Percentiles rank a stretch among this genome's conserved stretches.
phyloP scores from a whole-genome alignment of 805 yeast genomes.

The Candida endomychidarum region DNA sequence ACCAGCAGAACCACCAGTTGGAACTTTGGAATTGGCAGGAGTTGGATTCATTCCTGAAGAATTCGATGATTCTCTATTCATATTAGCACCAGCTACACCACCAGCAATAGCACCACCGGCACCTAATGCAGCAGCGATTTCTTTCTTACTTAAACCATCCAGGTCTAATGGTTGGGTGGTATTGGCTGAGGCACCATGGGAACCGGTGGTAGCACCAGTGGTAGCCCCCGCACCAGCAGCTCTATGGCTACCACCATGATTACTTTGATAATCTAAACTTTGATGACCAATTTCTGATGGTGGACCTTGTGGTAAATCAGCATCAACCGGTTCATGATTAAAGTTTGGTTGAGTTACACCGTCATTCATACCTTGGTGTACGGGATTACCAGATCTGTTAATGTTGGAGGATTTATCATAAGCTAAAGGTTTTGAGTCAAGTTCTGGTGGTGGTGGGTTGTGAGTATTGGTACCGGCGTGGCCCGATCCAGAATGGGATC shows the following conservation, averaged over 20 bases:
- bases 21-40: slow-evolving; percentile 8
- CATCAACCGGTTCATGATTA: neutral
- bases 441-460: slow-evolving; percentile 3
- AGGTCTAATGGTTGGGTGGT: slow-evolving; percentile 6
- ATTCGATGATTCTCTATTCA: slow-evolving; percentile 2
- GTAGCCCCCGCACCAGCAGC: slow-evolving; percentile 15
- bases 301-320: slow-evolving; percentile 1
- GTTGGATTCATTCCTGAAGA: slow-evolving; percentile 5
- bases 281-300: slow-evolving; percentile 5
- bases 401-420: neutral
- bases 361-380: neutral
- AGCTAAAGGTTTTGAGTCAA: neutral
- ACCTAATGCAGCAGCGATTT: neutral
- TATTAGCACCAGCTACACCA: neutral
- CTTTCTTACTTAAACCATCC: slow-evolving; percentile 2
- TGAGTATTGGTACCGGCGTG: neutral
- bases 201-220: slow-evolving; percentile 8
- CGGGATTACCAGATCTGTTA: neutral
- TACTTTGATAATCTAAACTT: slow-evolving; percentile 1
- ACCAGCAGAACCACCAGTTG: slow-evolving; percentile 6
- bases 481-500: neutral
- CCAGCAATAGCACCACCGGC: neutral
- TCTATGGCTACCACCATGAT: too few species aligned
- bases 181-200: slow-evolving; percentile 9
- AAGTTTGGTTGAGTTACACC: neutral